A percentile compares a stretch with the other conserved stretches of the same genome.
phyloP scores from a whole-genome alignment of 1,284 basidiomycete genomes.

The Termitomyces sp. region DNA sequence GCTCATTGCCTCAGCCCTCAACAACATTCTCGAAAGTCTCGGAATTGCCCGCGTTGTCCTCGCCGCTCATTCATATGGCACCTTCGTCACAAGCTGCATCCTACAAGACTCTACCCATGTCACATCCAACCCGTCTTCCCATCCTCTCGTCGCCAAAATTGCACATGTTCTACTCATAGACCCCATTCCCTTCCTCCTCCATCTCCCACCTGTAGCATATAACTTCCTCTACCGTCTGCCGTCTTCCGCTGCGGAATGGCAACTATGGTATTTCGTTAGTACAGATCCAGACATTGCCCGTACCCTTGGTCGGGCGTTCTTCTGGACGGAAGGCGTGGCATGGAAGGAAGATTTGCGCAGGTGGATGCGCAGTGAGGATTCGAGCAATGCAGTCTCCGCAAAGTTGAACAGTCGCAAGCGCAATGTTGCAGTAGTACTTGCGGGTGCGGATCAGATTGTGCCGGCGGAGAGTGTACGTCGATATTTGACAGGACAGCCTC shows the following conservation, averaged over 20 bases:
- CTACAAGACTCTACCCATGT: slow-evolving; percentile 28
- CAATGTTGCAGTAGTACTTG: slow-evolving; percentile 42
- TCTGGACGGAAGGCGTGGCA: slow-evolving; percentile 57
- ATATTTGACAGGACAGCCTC: slow-evolving; percentile 47
- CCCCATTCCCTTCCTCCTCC: slow-evolving; percentile 60
- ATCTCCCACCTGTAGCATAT: slow-evolving; percentile 54
- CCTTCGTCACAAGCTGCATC: slow-evolving; percentile 48
- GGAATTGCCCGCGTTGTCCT: slow-evolving; percentile 40
- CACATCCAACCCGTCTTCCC: not conserved
- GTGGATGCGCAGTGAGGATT: slow-evolving; percentile 18
- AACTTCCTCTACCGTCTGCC: slow-evolving; percentile 63
- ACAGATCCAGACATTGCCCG: slow-evolving; percentile 59
- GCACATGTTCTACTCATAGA: slow-evolving; percentile 48
- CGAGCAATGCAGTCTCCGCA: not conserved
- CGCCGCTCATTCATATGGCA: slow-evolving; percentile 60
- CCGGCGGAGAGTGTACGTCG: slow-evolving; percentile 43
- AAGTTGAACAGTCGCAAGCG: slow-evolving; percentile 3
- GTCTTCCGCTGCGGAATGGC: slow-evolving; percentile 52
- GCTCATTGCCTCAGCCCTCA: slow-evolving; percentile 33
- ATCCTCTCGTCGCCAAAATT: slow-evolving; percentile 26
- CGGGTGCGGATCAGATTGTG: slow-evolving; percentile 56
- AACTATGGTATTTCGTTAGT: slow-evolving; percentile 64
- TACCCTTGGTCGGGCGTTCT: slow-evolving; percentile 55
- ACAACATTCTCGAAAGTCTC: slow-evolving; percentile 41
- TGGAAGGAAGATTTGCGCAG: slow-evolving; percentile 52